Base-by-base conservation (phyloP, 352 stramenopile genomes). In the Plasmopara viticola region DNA sequence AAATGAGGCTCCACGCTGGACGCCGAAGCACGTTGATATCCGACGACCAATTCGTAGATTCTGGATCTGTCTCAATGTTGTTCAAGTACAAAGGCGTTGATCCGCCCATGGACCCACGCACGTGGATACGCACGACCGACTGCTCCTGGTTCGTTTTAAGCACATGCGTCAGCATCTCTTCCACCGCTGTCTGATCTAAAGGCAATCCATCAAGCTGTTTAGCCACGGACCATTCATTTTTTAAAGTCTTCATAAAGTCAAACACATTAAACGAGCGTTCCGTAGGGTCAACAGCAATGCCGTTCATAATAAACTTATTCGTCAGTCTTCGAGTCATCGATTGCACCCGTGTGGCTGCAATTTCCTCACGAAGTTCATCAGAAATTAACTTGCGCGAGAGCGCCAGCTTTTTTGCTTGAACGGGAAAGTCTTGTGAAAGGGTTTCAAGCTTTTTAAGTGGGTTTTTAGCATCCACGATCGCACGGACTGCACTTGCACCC, bases 261-360 rank as follows among this genome's bases (percentile, higher is more conserved):
- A 97, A 97, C 14, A 95, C 68, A 66, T 97, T 97, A 59, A 97
- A 97, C 7, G 85, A 94, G 2, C 71, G 68, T 45, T 87, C 74
- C 48, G 70, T 84, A 9, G 89, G 72, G 47, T 95, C 78, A 8
- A 97, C 58, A 9, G 65, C 55, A 43, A 91, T 87, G 15, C 88
- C 90, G 48, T 97, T 97, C 53, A 97, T 49, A 28, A 96, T 70
- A 9, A 97, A 78, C 18, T 78, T 78, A 63, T 90, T 78, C 25
- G 72, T 68, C 1, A 88, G 55, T 25, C 63, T 62, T 10, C 33
- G 63, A 8, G 62, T 56, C 8, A 57, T 28, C 25, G 52, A 60
- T 50, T 84, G 64, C 15, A 62, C 53, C 25, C 72, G 63, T 15
- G 58, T 74, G 0, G 45, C 42, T 2, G 79, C 59, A 43, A 78